phyloP scores from a whole-genome alignment of 2,329 filamentous ascomycete genomes.

The Cadophora gregata region DNA sequence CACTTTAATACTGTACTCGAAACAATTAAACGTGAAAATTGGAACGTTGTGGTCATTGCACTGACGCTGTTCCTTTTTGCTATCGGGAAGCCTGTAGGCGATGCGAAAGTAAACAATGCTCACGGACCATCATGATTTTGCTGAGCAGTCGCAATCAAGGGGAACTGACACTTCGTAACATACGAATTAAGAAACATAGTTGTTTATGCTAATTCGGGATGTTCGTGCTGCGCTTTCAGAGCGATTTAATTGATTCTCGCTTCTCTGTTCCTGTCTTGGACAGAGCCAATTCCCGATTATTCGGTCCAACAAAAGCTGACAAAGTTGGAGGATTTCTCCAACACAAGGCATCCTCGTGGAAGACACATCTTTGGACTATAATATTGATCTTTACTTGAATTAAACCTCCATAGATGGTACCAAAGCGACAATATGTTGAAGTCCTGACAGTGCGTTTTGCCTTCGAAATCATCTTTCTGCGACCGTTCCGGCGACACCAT shows the following conservation, averaged over 20 bases:
- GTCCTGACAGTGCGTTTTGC: background rate
- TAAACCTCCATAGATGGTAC: too few relatives aligned
- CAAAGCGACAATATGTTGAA: background rate
- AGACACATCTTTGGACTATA: background rate
- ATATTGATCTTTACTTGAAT: background rate
- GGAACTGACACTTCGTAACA: background rate
- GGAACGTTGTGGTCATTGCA: background rate
- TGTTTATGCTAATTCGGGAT: background rate
- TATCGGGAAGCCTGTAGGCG: background rate
- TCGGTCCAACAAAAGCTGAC: constrained; percentile 5
- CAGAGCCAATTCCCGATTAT: constrained; percentile 13
- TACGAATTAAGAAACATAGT: background rate
- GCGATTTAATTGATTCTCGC: constrained; percentile 2
- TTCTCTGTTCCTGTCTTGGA: constrained; percentile 7
- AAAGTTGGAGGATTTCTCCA: background rate
- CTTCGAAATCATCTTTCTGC: background rate
- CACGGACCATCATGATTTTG: background rate
- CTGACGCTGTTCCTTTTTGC: background rate
- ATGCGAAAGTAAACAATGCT: background rate
- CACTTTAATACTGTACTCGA: too few relatives aligned
- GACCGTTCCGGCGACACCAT: background rate
- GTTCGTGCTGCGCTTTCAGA: background rate
- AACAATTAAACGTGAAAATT: too few relatives aligned
- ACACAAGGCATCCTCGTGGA: background rate
- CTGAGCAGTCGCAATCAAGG: background rate